Percentiles rank a stretch among this genome's conserved stretches.
Evolutionary conservation across 2,329 filamentous ascomycete genomes (phyloP).

Genomic region (Colletotrichum simmondsii): DNA sequence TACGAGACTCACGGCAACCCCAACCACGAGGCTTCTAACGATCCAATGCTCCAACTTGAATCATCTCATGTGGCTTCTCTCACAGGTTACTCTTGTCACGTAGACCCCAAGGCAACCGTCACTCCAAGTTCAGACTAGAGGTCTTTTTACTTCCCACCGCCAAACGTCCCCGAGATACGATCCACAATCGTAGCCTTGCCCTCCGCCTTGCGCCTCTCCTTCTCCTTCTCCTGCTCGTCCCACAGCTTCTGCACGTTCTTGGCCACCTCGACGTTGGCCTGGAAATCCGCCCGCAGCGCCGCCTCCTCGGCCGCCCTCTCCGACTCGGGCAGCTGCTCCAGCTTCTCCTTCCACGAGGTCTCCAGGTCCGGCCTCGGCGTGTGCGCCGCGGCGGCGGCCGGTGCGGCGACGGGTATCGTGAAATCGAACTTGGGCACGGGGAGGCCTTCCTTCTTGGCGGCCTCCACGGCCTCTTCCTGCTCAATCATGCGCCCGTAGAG

Average conservation of each 20-base stretch:
- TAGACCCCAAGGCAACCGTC: background rate
- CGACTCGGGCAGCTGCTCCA: conserved; percentile 67
- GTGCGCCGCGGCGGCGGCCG: conserved; percentile 20
- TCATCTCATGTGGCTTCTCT: conserved; percentile 21
- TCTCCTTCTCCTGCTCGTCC: conserved; percentile 64
- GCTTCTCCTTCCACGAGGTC: conserved; percentile 61
- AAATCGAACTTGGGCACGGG: conserved; percentile 70
- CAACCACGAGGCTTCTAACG: background rate
- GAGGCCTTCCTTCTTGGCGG: conserved; percentile 72
- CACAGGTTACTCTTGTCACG: background rate
- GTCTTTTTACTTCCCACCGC: conserved; percentile 12
- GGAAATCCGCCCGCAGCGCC: conserved; percentile 70
- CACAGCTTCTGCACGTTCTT: conserved; percentile 64
- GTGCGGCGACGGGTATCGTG: conserved; percentile 63
- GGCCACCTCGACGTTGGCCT: conserved; percentile 70
- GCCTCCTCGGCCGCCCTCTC: conserved; percentile 73
- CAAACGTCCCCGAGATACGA: conserved; percentile 47
- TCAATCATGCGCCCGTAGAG: conserved; percentile 88
- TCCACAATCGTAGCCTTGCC: conserved; percentile 60
- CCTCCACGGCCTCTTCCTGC: conserved; percentile 80
- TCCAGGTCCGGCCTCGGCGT: conserved; percentile 58
- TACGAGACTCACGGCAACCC: too few species aligned
- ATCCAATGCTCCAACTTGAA: conserved; percentile 36
- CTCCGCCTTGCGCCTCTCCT: conserved; percentile 66
- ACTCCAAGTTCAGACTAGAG: background rate